These are phyloP conservation scores for Dioszegia hungarica DNA, from an alignment of 768 basidiomycete species.

Conservation along the genomic window DNA sequence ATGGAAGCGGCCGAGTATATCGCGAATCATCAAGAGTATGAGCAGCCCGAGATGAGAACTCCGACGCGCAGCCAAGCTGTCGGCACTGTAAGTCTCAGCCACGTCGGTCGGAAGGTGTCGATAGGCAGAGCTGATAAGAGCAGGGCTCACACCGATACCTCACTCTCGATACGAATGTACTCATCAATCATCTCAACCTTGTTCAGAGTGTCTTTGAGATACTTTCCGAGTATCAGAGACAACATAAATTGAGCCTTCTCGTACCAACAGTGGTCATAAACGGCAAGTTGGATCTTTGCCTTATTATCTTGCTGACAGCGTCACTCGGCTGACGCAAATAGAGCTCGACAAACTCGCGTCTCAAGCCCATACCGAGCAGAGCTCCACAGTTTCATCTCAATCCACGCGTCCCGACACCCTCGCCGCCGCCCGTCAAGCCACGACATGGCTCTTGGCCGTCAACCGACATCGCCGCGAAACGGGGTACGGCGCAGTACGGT, in stretches of 20 bases:
- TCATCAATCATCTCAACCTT: conserved; percentile 23
- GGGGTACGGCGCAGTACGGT: conserved; percentile 18
- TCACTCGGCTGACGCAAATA: not conserved
- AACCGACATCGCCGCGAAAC: conserved; percentile 6
- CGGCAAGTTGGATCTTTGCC: conserved; percentile 20
- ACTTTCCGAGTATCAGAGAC: not conserved
- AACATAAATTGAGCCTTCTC: conserved; percentile 7
- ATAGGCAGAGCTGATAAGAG: no score
- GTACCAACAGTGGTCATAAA: conserved; percentile 32
- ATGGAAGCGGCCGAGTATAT: conserved; percentile 10
- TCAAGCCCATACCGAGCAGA: not conserved
- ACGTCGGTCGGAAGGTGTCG: no score
- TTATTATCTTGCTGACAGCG: no score
- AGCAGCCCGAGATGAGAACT: not conserved
- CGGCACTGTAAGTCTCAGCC: no score
- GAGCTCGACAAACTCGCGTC: not conserved
- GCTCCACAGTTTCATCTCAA: not conserved
- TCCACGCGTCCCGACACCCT: no score
- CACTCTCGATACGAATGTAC: conserved; percentile 35
- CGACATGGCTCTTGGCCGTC: conserved; percentile 17
- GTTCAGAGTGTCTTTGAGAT: conserved; percentile 10
- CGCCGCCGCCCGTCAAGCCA: not conserved
- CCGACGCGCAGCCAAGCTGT: not conserved
- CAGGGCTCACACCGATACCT: conserved; percentile 12
- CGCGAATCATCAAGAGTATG: not conserved